Percentiles rank a stretch among this genome's conserved stretches.
Evolutionary conservation across 805 yeast genomes (phyloP).

Genomic region (Hanseniaspora thailandica): DNA sequence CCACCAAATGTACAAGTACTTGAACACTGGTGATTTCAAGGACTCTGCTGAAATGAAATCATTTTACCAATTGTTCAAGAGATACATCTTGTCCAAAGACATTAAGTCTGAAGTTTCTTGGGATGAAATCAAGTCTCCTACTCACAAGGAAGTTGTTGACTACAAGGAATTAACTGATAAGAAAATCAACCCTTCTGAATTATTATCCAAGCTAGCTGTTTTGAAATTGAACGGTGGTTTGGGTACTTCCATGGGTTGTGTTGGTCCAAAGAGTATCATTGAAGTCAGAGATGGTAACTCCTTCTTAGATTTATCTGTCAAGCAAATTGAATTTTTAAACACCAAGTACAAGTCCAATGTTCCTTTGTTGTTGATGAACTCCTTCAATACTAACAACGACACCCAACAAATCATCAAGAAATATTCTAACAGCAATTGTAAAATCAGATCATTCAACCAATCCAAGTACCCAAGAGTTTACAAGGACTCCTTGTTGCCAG

Average conservation of each 20-base stretch:
- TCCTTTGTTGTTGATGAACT: slow-evolving; percentile 93
- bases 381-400: slow-evolving; percentile 93
- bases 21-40: slow-evolving; percentile 50
- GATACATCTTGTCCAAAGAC: slow-evolving; percentile 83
- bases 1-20: slow-evolving; percentile 15
- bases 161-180: slow-evolving; percentile 40
- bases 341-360: slow-evolving; percentile 83
- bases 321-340: slow-evolving; percentile 93
- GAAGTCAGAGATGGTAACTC: slow-evolving; percentile 99
- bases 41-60: slow-evolving; percentile 68
- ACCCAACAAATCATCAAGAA: slow-evolving; percentile 91
- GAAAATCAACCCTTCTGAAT: slow-evolving; percentile 25
- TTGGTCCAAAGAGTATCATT: slow-evolving; percentile 94
- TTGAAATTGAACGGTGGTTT: slow-evolving; percentile 94
- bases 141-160: slow-evolving; percentile 76
- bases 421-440: slow-evolving; percentile 90
- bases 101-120: slow-evolving; percentile 67
- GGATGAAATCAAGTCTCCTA: slow-evolving; percentile 92
- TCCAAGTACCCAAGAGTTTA: slow-evolving; percentile 93
- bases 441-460: slow-evolving; percentile 93
- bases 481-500: slow-evolving; percentile 92
- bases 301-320: slow-evolving; percentile 84
- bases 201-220: slow-evolving; percentile 76
- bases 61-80: slow-evolving; percentile 83
- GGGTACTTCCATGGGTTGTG: slow-evolving; percentile 99